Evolutionary conservation across 164 flowering plant species (phyloP), one percentile per base, ranked within the genome.

Genomic region (Liriodendron chinense): DNA sequence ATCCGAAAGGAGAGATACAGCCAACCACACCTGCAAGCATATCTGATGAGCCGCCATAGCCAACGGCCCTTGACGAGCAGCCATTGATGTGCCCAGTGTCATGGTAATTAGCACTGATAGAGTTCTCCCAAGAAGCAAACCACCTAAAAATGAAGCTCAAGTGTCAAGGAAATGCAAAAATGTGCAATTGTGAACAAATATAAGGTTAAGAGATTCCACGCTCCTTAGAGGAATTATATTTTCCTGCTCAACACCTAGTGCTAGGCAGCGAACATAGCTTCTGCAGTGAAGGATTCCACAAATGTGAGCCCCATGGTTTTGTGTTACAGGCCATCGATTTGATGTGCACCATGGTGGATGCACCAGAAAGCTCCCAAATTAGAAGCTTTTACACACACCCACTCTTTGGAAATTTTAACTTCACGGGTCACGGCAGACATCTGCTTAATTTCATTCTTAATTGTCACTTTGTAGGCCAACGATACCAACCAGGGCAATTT

Each of bases 41-140:
- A 96, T 90, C 75, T 96, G 99, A 82, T 96, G 99, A 77, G 97
- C 98, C 43, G 98, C 98, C 99, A 96, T 96, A 64, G 98, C 93
- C 47, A 88, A 59, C 9, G 98, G 88, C 68, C 99, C 98, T 82
- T 91, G 97, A 74, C 98, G 98, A 79, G 98, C 98, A 83, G 99
- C 99, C 98, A 96, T 90, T 69, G 98, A 92, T 72, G 99, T 91
- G 13, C 86, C 98, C 78, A 94, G 71, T 18, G 99, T 94, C 94
- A 92, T 81, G 5, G 98, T 94, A 10, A 80, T 75, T 28, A 96
- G 87, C 72, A 91, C 90, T 71, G 99, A 85, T 61, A 94, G 86
- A 78, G 99, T 96, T 85, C 99, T 89, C 75, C 94, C 98, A 73
- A 96, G 72, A 82, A 94, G 94, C 80, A 92, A 91, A 62, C 98